phyloP scores from a whole-genome alignment of 306 rosid genomes.

The Prunus mira region DNA sequence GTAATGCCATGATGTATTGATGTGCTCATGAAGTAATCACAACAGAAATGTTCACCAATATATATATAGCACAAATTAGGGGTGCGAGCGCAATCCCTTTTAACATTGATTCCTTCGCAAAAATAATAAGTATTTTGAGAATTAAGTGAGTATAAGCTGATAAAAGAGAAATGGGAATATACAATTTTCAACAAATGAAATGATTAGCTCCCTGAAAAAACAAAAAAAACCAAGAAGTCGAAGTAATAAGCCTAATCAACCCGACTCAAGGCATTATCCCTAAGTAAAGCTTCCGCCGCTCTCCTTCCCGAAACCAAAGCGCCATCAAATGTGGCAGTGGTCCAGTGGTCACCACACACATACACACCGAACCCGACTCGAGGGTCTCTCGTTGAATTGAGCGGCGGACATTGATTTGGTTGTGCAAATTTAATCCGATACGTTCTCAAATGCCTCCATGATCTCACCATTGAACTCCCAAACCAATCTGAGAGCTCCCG shows the following conservation, averaged over 20 bases:
- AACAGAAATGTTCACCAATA: no score
- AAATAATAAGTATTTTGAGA: no score
- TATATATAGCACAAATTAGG: no score
- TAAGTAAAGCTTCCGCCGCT: slow-evolving; percentile 68
- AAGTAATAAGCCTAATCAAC: not conserved
- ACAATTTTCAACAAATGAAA: no score
- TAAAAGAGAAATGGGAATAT: no score
- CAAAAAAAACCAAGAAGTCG: not conserved
- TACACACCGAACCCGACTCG: slow-evolving; percentile 54
- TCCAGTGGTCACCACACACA: slow-evolving; percentile 74
- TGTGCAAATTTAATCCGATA: slow-evolving; percentile 75
- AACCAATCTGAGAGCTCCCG: slow-evolving; percentile 68
- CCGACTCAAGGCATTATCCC: slow-evolving; percentile 29
- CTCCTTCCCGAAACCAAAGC: slow-evolving; percentile 85
- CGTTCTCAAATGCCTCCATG: slow-evolving; percentile 68
- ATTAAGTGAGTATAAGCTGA: no score
- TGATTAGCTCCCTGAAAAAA: no score
- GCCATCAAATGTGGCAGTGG: slow-evolving; percentile 84
- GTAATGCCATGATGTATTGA: no score
- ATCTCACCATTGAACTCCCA: slow-evolving; percentile 37
- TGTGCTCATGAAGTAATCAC: no score
- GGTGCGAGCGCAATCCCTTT: no score
- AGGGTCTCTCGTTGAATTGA: slow-evolving; percentile 47
- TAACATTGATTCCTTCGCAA: no score
- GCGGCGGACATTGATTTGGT: slow-evolving; percentile 80